A percentile compares a stretch with the other conserved stretches of the same genome.
Evolutionary conservation across 2,329 filamentous ascomycete genomes (phyloP).

Genomic region (Colletotrichum sp.): DNA sequence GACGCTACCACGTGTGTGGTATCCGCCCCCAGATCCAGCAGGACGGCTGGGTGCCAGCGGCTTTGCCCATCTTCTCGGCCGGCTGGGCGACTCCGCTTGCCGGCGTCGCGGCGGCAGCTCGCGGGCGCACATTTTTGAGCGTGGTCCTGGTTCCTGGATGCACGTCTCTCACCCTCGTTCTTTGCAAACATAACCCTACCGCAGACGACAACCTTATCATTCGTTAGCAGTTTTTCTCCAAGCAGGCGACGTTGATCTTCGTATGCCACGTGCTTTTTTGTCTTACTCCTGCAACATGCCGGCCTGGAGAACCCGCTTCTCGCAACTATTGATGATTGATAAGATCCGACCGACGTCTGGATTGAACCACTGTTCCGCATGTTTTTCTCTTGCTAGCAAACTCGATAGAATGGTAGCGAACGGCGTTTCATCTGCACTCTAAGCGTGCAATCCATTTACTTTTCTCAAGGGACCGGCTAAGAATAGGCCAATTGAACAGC

Average conservation of each 20-base stretch:
- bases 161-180: background rate
- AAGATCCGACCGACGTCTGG: background rate
- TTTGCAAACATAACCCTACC: background rate
- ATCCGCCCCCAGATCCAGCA: constrained; percentile 14
- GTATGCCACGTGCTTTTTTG: background rate
- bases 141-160: background rate
- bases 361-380: background rate
- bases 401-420: fast-evolving
- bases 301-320: background rate
- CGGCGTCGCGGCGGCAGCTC: background rate
- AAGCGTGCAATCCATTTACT: fast-evolving
- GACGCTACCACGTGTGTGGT: constrained; percentile 2
- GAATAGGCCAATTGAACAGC: background rate
- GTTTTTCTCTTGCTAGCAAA: background rate
- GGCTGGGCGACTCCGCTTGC: constrained; percentile 6
- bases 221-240: background rate
- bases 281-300: background rate
- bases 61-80: background rate
- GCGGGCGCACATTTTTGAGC: background rate
- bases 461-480: fast-evolving
- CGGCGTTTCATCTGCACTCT: background rate
- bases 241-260: background rate
- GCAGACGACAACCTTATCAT: background rate
- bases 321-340: background rate
- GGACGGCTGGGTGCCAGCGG: background rate